Conservation (phyloP, 106 monocot genomes). For the Dendrobium nobile region DNA sequence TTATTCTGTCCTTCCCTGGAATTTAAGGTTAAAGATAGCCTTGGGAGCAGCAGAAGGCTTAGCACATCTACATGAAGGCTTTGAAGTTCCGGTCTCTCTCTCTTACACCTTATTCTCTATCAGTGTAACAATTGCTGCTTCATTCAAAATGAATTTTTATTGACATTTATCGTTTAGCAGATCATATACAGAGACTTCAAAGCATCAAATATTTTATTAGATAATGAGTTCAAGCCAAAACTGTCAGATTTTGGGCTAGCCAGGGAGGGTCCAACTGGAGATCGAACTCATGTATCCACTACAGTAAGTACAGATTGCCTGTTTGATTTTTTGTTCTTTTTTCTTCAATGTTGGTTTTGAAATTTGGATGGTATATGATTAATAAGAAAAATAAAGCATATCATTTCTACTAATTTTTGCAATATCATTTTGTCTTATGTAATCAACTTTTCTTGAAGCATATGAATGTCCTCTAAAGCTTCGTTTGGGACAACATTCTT, state of each 20-base stretch:
- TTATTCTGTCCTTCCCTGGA: conserved; percentile 22
- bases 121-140: background rate
- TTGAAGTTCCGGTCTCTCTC: conserved; percentile 20
- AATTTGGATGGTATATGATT: background rate
- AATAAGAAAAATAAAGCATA: background rate
- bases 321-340: background rate
- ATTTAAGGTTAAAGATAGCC: conserved; percentile 19
- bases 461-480: too few relatives aligned
- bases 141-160: background rate
- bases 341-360: background rate
- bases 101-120: background rate
- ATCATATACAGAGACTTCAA: conserved; percentile 23
- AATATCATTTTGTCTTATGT: too few relatives aligned
- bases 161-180: conserved; percentile 7
- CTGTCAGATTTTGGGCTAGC: conserved; percentile 28
- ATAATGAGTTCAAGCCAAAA: conserved; percentile 22
- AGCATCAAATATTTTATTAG: conserved; percentile 24
- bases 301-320: conserved; percentile 2
- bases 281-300: conserved; percentile 21
- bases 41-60: conserved; percentile 27
- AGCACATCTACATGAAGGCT: conserved; percentile 24
- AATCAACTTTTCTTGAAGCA: too few relatives aligned
- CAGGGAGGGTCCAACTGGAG: conserved; percentile 18
- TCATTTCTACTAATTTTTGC: too few relatives aligned
- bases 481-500: too few relatives aligned